These are phyloP conservation scores for Kregervanrija delftensis DNA, from an alignment of 805 yeast genomes.

Conservation along the genomic window DNA sequence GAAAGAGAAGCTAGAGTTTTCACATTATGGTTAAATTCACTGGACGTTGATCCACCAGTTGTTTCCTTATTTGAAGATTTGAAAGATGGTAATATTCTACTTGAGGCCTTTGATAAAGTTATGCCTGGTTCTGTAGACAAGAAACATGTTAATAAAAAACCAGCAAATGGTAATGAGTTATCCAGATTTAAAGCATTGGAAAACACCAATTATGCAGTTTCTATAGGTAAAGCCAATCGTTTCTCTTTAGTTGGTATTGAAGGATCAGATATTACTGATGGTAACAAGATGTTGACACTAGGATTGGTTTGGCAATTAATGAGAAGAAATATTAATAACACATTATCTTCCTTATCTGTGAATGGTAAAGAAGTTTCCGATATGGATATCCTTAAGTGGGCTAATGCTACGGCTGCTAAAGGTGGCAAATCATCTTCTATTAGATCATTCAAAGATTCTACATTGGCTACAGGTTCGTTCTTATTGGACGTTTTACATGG, in stretches of 20 bases:
- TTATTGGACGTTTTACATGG: slow-evolving; percentile 88
- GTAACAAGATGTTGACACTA: slow-evolving; percentile 78
- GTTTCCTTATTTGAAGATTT: slow-evolving; percentile 88
- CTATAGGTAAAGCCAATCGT: slow-evolving; percentile 84
- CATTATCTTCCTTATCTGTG: slow-evolving; percentile 65
- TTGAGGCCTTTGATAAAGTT: slow-evolving; percentile 94
- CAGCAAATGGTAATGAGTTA: slow-evolving; percentile 66
- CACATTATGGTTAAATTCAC: slow-evolving; percentile 93
- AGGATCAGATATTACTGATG: slow-evolving; percentile 95
- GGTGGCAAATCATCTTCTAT: slow-evolving; percentile 73
- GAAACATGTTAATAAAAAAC: slow-evolving; percentile 77
- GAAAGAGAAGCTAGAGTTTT: slow-evolving; percentile 99
- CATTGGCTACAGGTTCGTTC: slow-evolving; percentile 72
- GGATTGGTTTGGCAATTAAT: slow-evolving; percentile 98
- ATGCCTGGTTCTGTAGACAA: slow-evolving; percentile 85
- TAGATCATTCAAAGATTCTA: slow-evolving; percentile 80
- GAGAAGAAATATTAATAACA: slow-evolving; percentile 89
- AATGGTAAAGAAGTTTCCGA: slow-evolving; percentile 76
- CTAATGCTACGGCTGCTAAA: slow-evolving; percentile 73
- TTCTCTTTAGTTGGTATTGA: slow-evolving; percentile 97
- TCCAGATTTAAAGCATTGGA: slow-evolving; percentile 93
- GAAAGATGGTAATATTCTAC: slow-evolving; percentile 81
- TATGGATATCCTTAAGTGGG: slow-evolving; percentile 88
- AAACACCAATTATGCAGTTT: slow-evolving; percentile 98
- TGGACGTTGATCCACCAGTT: slow-evolving; percentile 94